Base-by-base conservation (phyloP, 441 rosid genomes). In the Adansonia rubrostipa region DNA sequence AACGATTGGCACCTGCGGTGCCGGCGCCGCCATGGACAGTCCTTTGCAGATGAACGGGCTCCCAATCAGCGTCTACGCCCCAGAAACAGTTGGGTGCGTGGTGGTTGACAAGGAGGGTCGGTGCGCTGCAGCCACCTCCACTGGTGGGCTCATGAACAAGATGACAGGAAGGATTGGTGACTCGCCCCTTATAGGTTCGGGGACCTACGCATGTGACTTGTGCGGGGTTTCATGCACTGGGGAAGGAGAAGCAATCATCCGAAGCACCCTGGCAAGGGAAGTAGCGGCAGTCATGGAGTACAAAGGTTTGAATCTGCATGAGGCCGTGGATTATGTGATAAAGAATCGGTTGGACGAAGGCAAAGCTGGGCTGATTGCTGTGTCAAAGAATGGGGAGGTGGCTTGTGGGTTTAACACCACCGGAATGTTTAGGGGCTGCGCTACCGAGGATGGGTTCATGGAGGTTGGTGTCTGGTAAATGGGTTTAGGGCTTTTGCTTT, bases 241-340 rank as follows among this genome's bases (percentile, higher is more conserved):
- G 10, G 98, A 95, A 84, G 99, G 99, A 24, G 99, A 95, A 87
- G 99, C 98, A 2, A 95, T 95, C 75, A 92, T 95, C 28, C 87
- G 99, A 6, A 84, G 89, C 50, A 95, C 99, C 15, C 80, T 93
- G 68, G 98, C 97, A 0, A 90, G 99, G 36, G 99, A 95, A 1
- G 91, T 93, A 77, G 94, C 97, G 3, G 98, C 99, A 0, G 97
- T 92, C 80, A 93, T 95, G 99, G 99, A 95, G 80, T 95, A 95
- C 76, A 95, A 92, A 62, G 97, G 96, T 1, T 64, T 95, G 82
- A 85, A 84, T 36, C 91, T 93, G 36, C 90, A 92, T 42, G 94
- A 89, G 74, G 96, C 98, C 0, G 98, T 88, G 74, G 94, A 92
- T 80, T 92, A 83, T 70, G 98, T 92, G 69, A 86, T 93, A 4